Base-by-base conservation (phyloP, 2,329 filamentous ascomycete species). In the Fusarium tupiense region DNA sequence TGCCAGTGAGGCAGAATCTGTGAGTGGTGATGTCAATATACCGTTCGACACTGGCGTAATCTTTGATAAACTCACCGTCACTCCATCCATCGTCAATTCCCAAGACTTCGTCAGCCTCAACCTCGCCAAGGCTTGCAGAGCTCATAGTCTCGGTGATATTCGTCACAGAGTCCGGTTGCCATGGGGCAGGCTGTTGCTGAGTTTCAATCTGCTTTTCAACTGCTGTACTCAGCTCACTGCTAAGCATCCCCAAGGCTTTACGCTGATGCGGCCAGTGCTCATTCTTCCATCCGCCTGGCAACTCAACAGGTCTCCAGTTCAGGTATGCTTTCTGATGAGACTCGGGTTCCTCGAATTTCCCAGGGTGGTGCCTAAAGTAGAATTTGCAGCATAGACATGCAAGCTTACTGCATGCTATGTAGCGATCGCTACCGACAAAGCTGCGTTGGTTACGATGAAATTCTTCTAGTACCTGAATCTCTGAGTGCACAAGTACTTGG, bases 391-490 rank as follows among this genome's bases (percentile, higher is more conserved):
- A 86, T 65, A 86, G 85, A 62, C 87, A 89, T 7, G 88, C 84
- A 1, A 83, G 82, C 75, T 89, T 89, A 74, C 86, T 89, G 66
- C 84, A 87, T 7, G 83, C 86, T 19, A 89, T 83, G 70, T 84
- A 88, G 7, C 78, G 77, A 64, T 88, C 86, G 9, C 78, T 61
- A 5, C 77, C 79, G 7, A 80, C 79, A 69, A 86, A 88, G 0
- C 22, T 31, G 4, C 83, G 73, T 1, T 72, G 41, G 0, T 73
- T 73, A 10, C 70, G 58, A 68, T 83, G 77, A 69, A 88, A 88
- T 58, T 85, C 79, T 44, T 89, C 85, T 2, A 88, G 76, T 7
- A 87, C 77, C 61, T 76, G 71, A 3, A 72, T 61, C 41, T 75
- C 69, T 2, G 70, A 59, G n/a, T 74, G 72, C 4, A 75, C 80